Base-by-base conservation (phyloP, 768 basidiomycete genomes). In the Termitomyces sp. region DNA sequence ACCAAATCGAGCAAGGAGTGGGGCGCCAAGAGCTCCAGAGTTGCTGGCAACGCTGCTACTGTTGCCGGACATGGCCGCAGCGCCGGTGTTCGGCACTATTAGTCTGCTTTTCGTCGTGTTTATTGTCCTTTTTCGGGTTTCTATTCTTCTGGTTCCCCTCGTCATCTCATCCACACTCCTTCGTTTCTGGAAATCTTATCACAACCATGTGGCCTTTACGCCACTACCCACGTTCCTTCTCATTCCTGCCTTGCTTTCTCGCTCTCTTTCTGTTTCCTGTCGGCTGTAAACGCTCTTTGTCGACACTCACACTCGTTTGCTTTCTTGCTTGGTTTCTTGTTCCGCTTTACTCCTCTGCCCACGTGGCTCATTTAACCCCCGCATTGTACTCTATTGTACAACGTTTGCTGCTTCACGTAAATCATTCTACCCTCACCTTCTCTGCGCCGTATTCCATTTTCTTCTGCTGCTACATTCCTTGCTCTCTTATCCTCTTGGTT, bases 41-140 rank as follows among this genome's bases (percentile, higher is more conserved):
- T 21, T 3, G 34, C 32, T 12, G 26, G 53, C 15, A 54, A 45
- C 47, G 56, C 51, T 9, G 54, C 57, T 19, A 62, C 61, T 19
- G 37, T 62, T 9, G 53, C 54, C 17, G 57, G 61, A 24, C 43
- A 56, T 47, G 59, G 59, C 32, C 56, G 45, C 30, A 32, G 37
- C 40, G 54, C n/a, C 22, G 54, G n/a, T 7, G 26, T 38, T 17
- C 44, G 45, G 19, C 58, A 53, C 48, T 50, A 51, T 38, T 62
- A 53, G 57, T 24, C 11, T 5, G 28, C 35, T 24, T 37, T 19
- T 34, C 21, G 8, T 24, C 38, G 15, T n/a, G 14, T 5, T 24
- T 7, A 19, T 19, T 28, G 15, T 7, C 1, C 5, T 37, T 37
- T 37, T 6, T 37, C 0, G 35, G 35, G 30, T n/a, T 19, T n/a